Base-by-base conservation (phyloP, 2,329 filamentous ascomycete species). In the Alternaria rosae region DNA sequence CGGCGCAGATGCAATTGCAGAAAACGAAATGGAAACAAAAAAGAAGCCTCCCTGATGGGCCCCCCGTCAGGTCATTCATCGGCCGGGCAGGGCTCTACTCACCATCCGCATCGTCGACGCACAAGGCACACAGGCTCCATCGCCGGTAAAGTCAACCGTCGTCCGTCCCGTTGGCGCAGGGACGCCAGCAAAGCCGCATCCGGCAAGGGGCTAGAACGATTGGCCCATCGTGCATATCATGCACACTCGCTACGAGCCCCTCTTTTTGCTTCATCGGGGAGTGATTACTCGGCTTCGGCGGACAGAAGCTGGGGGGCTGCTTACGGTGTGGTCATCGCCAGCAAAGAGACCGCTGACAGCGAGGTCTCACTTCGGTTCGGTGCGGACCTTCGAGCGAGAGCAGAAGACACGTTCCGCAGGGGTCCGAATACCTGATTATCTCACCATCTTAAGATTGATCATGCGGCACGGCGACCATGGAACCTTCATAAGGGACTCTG, bases 41-140 rank as follows among this genome's bases (percentile, higher is more conserved):
- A 21, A 41, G 20, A 53, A 25, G 12, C 25, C 17, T 25, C 26
- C 44, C 23, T 54, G 38, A 51, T 26, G 58, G 54, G 57, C 21
- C 30, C 44, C 60, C 53, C 53, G 45, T 41, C 42, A 61, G 48
- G 52, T 38, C 54, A 51, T 54, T 48, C 58, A 61, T 42, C 55
- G 23, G 28, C 44, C 44, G 52, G 58, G 23, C 45, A 32, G 30
- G 30, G 52, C 48, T 53, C 52, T 53, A 41, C 58, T 55, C 50
- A 57, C 59, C 53, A 59, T 64, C 64, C 66, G 69, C 58, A 57
- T 58, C 57, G 61, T 59, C 57, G 62, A 62, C 59, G 68, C 68
- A 70, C 66, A 65, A 69, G 64, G 48, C 68, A 57, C 57, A 41
- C 57, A 59, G 56, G 54, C 60, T 20, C 43, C 30, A 52, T 62